Conservation (phyloP, 2,329 filamentous ascomycete species). For the Botrytis sinoallii region DNA sequence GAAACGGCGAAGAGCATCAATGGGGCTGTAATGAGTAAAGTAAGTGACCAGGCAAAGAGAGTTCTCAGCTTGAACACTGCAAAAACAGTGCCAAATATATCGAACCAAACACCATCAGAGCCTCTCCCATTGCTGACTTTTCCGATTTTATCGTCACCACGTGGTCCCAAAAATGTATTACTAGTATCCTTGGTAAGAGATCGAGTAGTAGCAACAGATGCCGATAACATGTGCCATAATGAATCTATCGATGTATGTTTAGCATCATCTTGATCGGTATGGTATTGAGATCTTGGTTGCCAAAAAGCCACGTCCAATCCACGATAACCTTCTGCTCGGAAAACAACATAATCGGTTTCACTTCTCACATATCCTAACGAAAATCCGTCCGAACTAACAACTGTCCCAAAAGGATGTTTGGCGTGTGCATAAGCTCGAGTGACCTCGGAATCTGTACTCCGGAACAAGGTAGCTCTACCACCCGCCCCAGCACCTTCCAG, state of each 20-base stretch:
- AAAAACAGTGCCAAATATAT: slow-evolving; percentile 78
- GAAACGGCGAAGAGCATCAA: slow-evolving; percentile 68
- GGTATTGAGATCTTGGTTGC: slow-evolving; percentile 79
- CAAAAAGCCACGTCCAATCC: slow-evolving; percentile 93
- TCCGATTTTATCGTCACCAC: slow-evolving; percentile 52
- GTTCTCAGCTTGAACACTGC: slow-evolving; percentile 76
- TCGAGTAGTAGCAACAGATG: slow-evolving; percentile 70
- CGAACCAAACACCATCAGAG: slow-evolving; percentile 84
- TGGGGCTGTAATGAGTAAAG: slow-evolving; percentile 76
- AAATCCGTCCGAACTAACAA: slow-evolving; percentile 82
- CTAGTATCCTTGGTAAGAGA: slow-evolving; percentile 67
- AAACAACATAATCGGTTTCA: slow-evolving; percentile 86
- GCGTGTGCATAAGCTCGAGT: slow-evolving; percentile 72
- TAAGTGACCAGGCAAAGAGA: slow-evolving; percentile 84
- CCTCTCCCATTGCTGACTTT: slow-evolving; percentile 65
- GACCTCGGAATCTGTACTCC: slow-evolving; percentile 82
- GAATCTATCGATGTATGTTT: slow-evolving; percentile 68
- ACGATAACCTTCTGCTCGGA: slow-evolving; percentile 75
- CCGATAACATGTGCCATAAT: slow-evolving; percentile 94
- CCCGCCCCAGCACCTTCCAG: slow-evolving; percentile 93
- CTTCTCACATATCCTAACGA: slow-evolving; percentile 74
- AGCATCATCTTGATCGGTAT: slow-evolving; percentile 84
- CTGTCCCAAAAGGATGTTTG: slow-evolving; percentile 76
- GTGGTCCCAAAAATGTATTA: slow-evolving; percentile 60
- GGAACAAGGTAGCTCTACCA: slow-evolving; percentile 81